Conservation (phyloP, 2,329 filamentous ascomycete genomes). For the Beauveria sp. region DNA sequence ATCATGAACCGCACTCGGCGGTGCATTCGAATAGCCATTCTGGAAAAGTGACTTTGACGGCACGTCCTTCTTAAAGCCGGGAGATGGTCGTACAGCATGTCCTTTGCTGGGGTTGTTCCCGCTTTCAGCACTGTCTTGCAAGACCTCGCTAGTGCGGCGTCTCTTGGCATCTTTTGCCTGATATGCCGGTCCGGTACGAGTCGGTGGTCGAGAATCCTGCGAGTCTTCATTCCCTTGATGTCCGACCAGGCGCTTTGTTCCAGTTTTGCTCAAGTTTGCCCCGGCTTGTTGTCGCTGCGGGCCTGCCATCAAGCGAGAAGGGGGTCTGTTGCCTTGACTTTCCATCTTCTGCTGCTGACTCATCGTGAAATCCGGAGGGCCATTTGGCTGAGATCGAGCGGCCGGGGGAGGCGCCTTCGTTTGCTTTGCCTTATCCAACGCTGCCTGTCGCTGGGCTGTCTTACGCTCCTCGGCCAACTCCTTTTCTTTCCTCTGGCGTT, state of each 20-base stretch:
- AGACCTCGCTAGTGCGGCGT: constrained; percentile 66
- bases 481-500: constrained; percentile 53
- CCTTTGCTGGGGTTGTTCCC: constrained; percentile 62
- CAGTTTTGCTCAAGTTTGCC: background rate
- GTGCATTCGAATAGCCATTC: constrained; percentile 53
- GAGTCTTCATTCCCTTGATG: constrained; percentile 48
- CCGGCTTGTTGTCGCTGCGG: constrained; percentile 50
- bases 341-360: constrained; percentile 24
- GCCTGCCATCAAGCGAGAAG: constrained; percentile 52
- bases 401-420: constrained; percentile 56
- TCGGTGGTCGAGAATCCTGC: constrained; percentile 36
- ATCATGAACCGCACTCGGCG: constrained; percentile 45
- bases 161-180: constrained; percentile 70
- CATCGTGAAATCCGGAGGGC: constrained; percentile 38
- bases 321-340: constrained; percentile 33
- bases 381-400: constrained; percentile 45
- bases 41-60: constrained; percentile 53
- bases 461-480: constrained; percentile 60
- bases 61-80: constrained; percentile 58
- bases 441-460: constrained; percentile 54
- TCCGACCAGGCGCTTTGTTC: constrained; percentile 59
- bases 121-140: constrained; percentile 55
- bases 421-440: constrained; percentile 58
- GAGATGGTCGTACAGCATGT: constrained; percentile 77
- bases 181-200: constrained; percentile 52